A percentile compares a stretch with the other conserved stretches of the same genome.
phyloP scores from a whole-genome alignment of 1,284 basidiomycete genomes.

The Fomitiporia mediterranea region DNA sequence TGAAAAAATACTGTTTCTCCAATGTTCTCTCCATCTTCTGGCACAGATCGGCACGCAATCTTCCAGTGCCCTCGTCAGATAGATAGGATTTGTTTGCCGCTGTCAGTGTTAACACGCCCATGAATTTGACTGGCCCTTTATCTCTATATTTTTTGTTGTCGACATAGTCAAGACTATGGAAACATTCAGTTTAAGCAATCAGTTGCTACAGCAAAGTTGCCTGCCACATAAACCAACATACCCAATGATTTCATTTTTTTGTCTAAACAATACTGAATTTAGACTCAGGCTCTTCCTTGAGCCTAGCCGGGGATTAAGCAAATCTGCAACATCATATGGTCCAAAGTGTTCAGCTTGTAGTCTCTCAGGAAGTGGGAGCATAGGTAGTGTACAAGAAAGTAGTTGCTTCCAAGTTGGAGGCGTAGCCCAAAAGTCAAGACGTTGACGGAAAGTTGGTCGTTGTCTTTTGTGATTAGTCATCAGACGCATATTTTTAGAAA shows the following conservation, averaged over 20 bases:
- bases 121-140: constrained; percentile 7
- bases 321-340: background rate
- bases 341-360: constrained; percentile 3
- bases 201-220: background rate
- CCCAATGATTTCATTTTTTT: constrained; percentile 7
- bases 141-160: constrained; percentile 3
- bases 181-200: background rate
- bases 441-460: too few species aligned
- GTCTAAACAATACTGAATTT: constrained; percentile 5
- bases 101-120: constrained; percentile 5
- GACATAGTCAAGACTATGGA: constrained; percentile 8
- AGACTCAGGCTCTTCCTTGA: background rate
- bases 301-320: background rate
- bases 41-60: constrained; percentile 3
- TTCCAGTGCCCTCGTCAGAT: constrained; percentile 1
- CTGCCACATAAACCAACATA: background rate
- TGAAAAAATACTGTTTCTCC: background rate
- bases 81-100: constrained; percentile 1
- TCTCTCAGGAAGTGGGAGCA: background rate
- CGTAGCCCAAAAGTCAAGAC: too few species aligned
- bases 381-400: too few species aligned
- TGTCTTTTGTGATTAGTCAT: too few species aligned
- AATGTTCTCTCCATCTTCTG: background rate
- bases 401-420: too few species aligned
- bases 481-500: too few species aligned